These are phyloP conservation scores for Lactarius trivialis DNA, from an alignment of 768 basidiomycete species.

Conservation along the genomic window DNA sequence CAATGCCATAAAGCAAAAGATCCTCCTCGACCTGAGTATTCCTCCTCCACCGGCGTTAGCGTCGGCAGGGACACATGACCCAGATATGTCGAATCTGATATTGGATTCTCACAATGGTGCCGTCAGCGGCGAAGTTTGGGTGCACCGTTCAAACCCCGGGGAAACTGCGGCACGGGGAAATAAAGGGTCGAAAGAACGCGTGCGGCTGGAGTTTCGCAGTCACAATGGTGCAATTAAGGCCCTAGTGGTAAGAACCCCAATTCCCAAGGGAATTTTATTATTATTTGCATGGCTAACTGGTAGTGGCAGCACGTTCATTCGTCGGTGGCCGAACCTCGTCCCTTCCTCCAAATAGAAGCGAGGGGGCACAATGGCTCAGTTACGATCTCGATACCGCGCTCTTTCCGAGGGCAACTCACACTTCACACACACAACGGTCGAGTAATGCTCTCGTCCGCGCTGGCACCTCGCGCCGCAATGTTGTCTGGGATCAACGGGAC, in stretches of 20 bases:
- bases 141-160: background rate
- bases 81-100: background rate
- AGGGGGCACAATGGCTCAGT: slow-evolving; percentile 5
- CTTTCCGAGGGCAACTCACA: slow-evolving; percentile 19
- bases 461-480: slow-evolving; percentile 1
- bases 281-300: background rate
- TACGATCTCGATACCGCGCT: slow-evolving; percentile 14
- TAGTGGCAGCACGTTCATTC: slow-evolving; percentile 12
- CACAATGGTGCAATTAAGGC: slow-evolving; percentile 9
- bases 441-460: slow-evolving; percentile 8
- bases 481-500: slow-evolving; percentile 12
- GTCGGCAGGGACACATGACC: background rate
- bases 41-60: slow-evolving; percentile 5
- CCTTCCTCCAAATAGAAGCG: slow-evolving; percentile 15
- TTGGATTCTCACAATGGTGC: slow-evolving; percentile 14
- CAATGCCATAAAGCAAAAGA: background rate
- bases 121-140: slow-evolving; percentile 10
- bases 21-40: slow-evolving; percentile 11
- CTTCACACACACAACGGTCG: slow-evolving; percentile 14
- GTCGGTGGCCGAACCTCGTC: slow-evolving; percentile 9
- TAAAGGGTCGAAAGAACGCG: background rate
- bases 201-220: background rate
- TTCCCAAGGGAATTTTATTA: background rate
- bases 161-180: background rate
- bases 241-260: slow-evolving; percentile 1